phyloP scores from a whole-genome alignment of 148 eudicot genomes.

The Agrostemma githago region DNA sequence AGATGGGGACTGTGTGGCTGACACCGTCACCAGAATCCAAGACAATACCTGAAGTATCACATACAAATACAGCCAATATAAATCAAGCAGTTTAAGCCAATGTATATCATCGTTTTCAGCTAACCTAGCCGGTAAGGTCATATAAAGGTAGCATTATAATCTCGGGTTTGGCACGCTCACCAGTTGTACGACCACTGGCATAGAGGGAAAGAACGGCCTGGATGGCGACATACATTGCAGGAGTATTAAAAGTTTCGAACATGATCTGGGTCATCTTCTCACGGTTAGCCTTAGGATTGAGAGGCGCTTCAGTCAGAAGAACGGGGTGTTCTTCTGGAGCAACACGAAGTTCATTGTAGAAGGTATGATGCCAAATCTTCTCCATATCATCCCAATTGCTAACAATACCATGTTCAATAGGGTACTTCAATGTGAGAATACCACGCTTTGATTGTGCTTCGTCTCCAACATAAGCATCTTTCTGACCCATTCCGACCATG shows the following conservation, averaged over 20 bases:
- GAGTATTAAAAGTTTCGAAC: conserved; percentile 84
- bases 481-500: conserved; percentile 94
- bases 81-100: not conserved
- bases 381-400: conserved; percentile 97
- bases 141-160: not conserved
- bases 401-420: conserved; percentile 90
- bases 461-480: conserved; percentile 84
- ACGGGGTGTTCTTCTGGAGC: conserved; percentile 94
- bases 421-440: conserved; percentile 72
- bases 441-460: conserved; percentile 95
- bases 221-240: conserved; percentile 80
- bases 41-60: conserved; percentile 56
- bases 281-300: conserved; percentile 91
- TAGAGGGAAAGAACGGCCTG: conserved; percentile 78
- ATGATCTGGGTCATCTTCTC: conserved; percentile 91
- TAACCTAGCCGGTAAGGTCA: not conserved
- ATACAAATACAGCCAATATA: not conserved
- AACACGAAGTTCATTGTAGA: conserved; percentile 87
- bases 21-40: conserved; percentile 91
- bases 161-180: conserved; percentile 32
- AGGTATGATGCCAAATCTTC: conserved; percentile 90
- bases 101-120: not conserved
- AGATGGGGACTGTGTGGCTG: conserved; percentile 80
- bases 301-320: conserved; percentile 78
- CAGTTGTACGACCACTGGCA: conserved; percentile 91